phyloP scores from a whole-genome alignment of 257 asterid genomes.

The Solanum rostratum region DNA sequence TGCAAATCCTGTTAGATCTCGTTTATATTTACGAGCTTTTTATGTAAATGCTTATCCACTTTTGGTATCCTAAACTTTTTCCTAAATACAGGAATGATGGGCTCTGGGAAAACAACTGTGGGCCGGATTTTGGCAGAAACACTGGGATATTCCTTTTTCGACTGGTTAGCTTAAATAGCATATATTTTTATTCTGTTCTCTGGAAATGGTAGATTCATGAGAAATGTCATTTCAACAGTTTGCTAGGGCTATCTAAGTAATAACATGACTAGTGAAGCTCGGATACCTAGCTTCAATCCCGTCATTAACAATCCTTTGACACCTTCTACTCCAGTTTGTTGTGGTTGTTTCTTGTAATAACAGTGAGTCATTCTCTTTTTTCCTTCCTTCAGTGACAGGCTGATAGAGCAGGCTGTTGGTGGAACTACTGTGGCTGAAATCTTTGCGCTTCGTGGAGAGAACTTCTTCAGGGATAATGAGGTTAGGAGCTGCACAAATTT shows the following conservation, averaged over 20 bases:
- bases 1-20: neutral
- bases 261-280: neutral
- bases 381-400: slow-evolving; percentile 45
- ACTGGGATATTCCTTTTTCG: slow-evolving; percentile 72
- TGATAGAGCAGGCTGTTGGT: slow-evolving; percentile 67
- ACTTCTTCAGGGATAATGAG: slow-evolving; percentile 72
- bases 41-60: neutral
- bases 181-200: neutral
- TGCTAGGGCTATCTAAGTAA: neutral
- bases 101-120: slow-evolving; percentile 93
- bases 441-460: slow-evolving; percentile 59
- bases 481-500: slow-evolving; percentile 17
- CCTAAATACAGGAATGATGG: slow-evolving; percentile 78
- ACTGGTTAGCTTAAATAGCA: slow-evolving; percentile 51
- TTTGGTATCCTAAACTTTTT: neutral
- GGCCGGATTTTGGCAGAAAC: slow-evolving; percentile 74
- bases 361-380: neutral
- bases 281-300: neutral
- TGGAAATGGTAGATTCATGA: neutral
- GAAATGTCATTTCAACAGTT: neutral
- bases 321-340: neutral
- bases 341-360: neutral
- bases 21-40: neutral
- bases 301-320: neutral
- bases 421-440: slow-evolving; percentile 62